Base-by-base conservation (phyloP, 306 rosid genomes). In the Acacia crassicarpa region DNA sequence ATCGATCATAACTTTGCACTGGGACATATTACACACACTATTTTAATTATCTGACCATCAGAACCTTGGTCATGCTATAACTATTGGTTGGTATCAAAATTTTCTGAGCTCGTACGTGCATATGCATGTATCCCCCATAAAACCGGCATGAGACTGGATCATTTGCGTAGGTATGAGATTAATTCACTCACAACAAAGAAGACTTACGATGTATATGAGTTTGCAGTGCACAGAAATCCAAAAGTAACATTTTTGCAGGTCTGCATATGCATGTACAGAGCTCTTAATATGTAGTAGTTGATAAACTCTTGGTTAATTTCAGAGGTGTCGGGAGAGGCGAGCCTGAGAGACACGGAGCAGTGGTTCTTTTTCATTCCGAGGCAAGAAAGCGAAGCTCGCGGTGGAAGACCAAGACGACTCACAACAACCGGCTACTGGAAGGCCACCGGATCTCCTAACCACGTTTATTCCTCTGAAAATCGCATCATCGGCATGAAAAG, bases 361-460 rank as follows among this genome's bases (percentile, higher is more conserved):
- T 93, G 99, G 91, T 95, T 95, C 85, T 95, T 95, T 80, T 95
- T 95, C 89, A 79, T 90, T 77, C 90, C 92, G 0, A 85, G 91
- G 79, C 97, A 93, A 85, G 98, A 91, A 67, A 93, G 91, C 67
- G 97, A 95, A 89, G 94, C 91, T 1, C 85, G 95, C 5, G 99
- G 99, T 68, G 97, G 98, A 7, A 91, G 98, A 56, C 97, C 98
- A 16, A 93, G 75, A 25, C 81, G 99, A 61, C 90, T 93, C 27
- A 95, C 98, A 1, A 80, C 40, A 14, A 85, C 61, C 15, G 98
- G 98, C 23, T 93, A 89, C 78, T 95, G 98, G 99, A 95, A 95
- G 44, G 98, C 97, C 0, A 95, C 98, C 2, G 99, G 99, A 0
- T 91, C 99, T 54, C 95, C 98, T 0, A 91, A 79, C 61, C 85